These are phyloP conservation scores for Taphrina flavorubra DNA, from an alignment of 1,139 yeast species.

Conservation along the genomic window DNA sequence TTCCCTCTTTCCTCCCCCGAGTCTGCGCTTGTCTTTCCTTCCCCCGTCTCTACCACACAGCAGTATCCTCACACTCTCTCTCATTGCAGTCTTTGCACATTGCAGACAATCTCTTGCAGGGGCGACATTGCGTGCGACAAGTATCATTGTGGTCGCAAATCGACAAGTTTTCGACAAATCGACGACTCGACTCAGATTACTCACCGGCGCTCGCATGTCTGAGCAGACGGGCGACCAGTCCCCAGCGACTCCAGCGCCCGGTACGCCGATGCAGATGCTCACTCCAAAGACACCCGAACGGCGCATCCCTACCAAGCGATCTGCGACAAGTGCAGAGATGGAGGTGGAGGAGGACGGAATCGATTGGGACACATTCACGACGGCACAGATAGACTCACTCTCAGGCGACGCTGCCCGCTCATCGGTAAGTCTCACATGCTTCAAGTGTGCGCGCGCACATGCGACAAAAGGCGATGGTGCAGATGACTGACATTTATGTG, in stretches of 20 bases:
- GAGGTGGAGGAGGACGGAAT: background rate
- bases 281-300: conserved; percentile 32
- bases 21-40: background rate
- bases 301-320: conserved; percentile 1
- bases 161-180: too few relatives aligned
- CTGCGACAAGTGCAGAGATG: conserved; percentile 2
- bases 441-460: background rate
- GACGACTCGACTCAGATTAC: too few relatives aligned
- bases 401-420: conserved; percentile 14
- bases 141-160: too few relatives aligned
- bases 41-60: too few relatives aligned
- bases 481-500: background rate
- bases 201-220: background rate
- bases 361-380: conserved; percentile 23
- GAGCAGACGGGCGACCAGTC: background rate
- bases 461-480: background rate
- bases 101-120: background rate
- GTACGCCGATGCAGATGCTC: conserved; percentile 21
- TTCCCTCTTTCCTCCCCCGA: background rate
- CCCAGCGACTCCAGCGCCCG: conserved; percentile 19
- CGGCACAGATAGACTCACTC: conserved; percentile 11
- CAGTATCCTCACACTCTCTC: background rate
- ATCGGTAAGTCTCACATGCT: background rate
- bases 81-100: background rate
- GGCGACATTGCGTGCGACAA: background rate